These are phyloP conservation scores for Pseudognaphalium luteoalbum DNA, from an alignment of 129 eudicot genomes.

Conservation along the genomic window DNA sequence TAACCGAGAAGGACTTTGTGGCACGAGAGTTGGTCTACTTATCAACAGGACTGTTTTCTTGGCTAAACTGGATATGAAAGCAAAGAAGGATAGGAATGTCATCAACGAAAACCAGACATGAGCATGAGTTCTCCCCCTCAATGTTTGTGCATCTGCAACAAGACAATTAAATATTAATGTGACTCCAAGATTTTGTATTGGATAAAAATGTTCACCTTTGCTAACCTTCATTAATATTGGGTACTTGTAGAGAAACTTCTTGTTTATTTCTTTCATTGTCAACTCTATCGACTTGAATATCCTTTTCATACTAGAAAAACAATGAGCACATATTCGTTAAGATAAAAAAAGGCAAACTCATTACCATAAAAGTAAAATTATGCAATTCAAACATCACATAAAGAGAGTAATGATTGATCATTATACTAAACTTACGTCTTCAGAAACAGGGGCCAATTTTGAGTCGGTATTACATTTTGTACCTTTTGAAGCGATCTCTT, in stretches of 20 bases:
- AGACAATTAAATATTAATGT: background rate
- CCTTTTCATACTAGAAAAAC: conserved; percentile 21
- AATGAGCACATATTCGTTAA: background rate
- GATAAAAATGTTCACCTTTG: background rate
- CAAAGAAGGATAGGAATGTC: background rate
- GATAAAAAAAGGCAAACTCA: background rate
- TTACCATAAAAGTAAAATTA: background rate
- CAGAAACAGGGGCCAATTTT: conserved; percentile 49
- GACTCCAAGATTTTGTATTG: background rate
- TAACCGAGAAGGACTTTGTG: background rate
- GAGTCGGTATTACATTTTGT: conserved; percentile 38
- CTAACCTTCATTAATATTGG: conserved; percentile 4
- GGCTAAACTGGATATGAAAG: background rate
- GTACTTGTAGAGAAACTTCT: conserved; percentile 22
- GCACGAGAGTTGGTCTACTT: conserved; percentile 4
- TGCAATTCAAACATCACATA: background rate
- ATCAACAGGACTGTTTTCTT: conserved; percentile 3
- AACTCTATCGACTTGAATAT: conserved; percentile 38
- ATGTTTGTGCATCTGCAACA: conserved; percentile 17
- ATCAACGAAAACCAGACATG: background rate
- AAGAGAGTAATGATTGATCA: too few relatives aligned
- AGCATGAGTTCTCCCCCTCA: background rate
- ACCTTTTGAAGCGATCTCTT: conserved; percentile 49
- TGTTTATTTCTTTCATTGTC: conserved; percentile 30
- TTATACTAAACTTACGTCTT: conserved; percentile 43